Base-by-base conservation (phyloP, 148 eudicot genomes). In the Vaccinium vitisidaea region DNA sequence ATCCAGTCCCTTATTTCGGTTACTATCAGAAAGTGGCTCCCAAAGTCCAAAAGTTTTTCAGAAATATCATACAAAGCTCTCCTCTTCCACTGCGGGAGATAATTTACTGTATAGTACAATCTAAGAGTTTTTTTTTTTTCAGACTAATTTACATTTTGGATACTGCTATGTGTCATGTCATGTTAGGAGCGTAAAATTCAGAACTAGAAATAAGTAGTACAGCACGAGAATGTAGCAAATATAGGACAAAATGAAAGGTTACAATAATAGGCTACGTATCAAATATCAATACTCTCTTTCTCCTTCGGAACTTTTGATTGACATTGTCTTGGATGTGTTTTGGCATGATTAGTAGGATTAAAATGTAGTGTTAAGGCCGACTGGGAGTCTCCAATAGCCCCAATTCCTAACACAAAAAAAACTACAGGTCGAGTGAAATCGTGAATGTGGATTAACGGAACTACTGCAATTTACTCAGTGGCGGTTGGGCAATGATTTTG, bases 1-100 rank as follows among this genome's bases (percentile, higher is more conserved):
- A 25, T 9, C 18, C 39, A 5, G 1, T 70, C 80, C 69, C 82
- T 54, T 90, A 92, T 50, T 82, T 5, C 69, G 9, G 46, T 25
- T 27, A 2, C 48, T 50, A 21, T 69, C 46, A 6, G 8, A 71
- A 69, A 19, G 77, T 82, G 52, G 39, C 39, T 78, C 81, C 4
- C 19, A 1, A 19, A 39, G 70, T 53, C 27, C 21, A n/a, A 63
- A 63, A 63, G n/a, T 63, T 63, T 63, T 1, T 63, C 11, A 9
- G 69, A 63, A n/a, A 63, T n/a, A n/a, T n/a, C 11, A n/a, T 63
- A 63, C n/a, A 63, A 61, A 61, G 27, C 69, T 63, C 69, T 8
- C 8, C 27, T 63, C 27, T 63, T 63, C 69, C n/a, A n/a, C 30
- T 63, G 69, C 27, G 0, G n/a, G 27, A 63, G n/a, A 63, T 63